These are phyloP conservation scores for Russula ochroleuca DNA, from an alignment of 768 basidiomycete genomes.

Conservation along the genomic window DNA sequence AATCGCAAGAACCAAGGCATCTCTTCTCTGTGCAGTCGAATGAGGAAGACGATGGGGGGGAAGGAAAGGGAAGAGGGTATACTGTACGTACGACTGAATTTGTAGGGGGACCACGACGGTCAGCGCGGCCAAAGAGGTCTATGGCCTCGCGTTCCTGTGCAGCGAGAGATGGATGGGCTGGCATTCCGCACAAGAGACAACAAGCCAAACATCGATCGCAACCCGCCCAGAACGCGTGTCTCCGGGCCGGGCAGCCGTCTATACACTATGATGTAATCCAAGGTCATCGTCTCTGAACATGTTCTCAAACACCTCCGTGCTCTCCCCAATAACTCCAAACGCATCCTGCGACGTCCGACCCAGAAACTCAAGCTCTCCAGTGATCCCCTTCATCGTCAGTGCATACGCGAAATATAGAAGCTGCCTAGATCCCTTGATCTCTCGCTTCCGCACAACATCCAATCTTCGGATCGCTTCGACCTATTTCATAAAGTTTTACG, in stretches of 20 bases:
- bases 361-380: conserved; percentile 78
- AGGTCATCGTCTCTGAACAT: conserved; percentile 46
- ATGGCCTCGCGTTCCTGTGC: conserved; percentile 40
- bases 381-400: conserved; percentile 90
- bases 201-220: background rate
- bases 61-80: background rate
- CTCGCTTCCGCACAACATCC: conserved; percentile 82
- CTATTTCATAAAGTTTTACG: conserved; percentile 35
- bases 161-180: conserved; percentile 25
- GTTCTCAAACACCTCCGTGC: conserved; percentile 74
- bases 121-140: conserved; percentile 45
- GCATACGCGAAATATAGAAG: conserved; percentile 94
- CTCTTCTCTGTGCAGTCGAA: conserved; percentile 41
- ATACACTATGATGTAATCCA: conserved; percentile 1
- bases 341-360: conserved; percentile 80
- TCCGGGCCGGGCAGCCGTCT: background rate
- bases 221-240: too few relatives aligned
- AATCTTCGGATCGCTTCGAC: conserved; percentile 78
- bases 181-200: too few relatives aligned
- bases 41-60: background rate
- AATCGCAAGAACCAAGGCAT: conserved; percentile 51
- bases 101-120: conserved; percentile 38
- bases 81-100: conserved; percentile 39
- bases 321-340: conserved; percentile 89
- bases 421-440: conserved; percentile 77